Percentiles rank a stretch among this genome's conserved stretches.
Evolutionary conservation across 306 rosid species (phyloP).

Genomic region (Adenanthera pavonina): DNA sequence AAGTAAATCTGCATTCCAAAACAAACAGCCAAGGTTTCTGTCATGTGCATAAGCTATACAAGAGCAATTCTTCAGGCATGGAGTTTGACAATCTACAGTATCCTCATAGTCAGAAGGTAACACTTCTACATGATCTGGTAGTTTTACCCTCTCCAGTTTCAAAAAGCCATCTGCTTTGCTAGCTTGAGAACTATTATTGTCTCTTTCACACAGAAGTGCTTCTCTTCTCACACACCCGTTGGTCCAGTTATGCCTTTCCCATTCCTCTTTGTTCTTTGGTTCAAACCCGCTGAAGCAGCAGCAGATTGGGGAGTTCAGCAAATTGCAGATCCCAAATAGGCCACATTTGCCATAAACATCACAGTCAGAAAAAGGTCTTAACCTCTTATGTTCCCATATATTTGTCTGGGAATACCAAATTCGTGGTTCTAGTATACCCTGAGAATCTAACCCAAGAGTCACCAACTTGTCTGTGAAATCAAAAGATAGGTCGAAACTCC

Average conservation of each 20-base stretch:
- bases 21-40: constrained; percentile 26
- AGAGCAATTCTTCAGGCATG: constrained; percentile 38
- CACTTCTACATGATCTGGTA: not conserved
- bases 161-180: constrained; percentile 40
- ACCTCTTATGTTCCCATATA: not conserved
- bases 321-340: no score
- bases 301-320: no score
- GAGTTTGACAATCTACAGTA: constrained; percentile 4
- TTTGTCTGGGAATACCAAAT: not conserved
- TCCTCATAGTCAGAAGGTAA: not conserved
- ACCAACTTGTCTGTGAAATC: not conserved
- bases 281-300: no score
- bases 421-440: constrained; percentile 1
- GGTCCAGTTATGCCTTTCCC: no score
- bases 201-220: no score
- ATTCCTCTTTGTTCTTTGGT: no score
- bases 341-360: no score
- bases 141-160: constrained; percentile 8
- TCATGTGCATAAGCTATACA: constrained; percentile 42
- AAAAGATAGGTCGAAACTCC: constrained; percentile 29
- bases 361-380: not conserved
- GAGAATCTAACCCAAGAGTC: not conserved
- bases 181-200: no score
- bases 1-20: constrained; percentile 31
- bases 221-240: no score